phyloP scores from a whole-genome alignment of 371 early-diverging fungal genomes.

The Syncephalastrum monosporum region DNA sequence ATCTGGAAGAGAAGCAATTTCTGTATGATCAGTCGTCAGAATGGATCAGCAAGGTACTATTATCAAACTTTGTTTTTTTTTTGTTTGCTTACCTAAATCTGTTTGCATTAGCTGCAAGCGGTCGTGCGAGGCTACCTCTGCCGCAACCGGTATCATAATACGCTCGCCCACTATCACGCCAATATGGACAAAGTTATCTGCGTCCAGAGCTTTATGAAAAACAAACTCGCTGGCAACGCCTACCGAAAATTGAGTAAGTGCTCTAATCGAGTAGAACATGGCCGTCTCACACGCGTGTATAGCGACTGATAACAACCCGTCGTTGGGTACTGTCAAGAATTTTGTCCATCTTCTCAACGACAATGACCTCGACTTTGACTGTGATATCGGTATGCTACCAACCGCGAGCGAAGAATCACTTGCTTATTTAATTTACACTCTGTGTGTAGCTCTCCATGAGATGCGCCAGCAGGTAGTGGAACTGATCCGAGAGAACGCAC shows the following conservation, averaged over 20 bases:
- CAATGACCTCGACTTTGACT: slow-evolving; percentile 88
- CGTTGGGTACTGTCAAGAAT: slow-evolving; percentile 77
- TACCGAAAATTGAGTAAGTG: slow-evolving; percentile 77
- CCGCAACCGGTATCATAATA: slow-evolving; percentile 57
- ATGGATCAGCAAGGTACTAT: slow-evolving; percentile 25
- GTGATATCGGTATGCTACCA: slow-evolving; percentile 61
- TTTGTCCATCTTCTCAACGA: slow-evolving; percentile 91
- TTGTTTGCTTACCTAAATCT: neutral
- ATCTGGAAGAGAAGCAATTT: slow-evolving; percentile 26
- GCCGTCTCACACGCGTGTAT: neutral
- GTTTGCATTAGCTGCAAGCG: slow-evolving; percentile 66
- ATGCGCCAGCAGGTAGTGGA: slow-evolving; percentile 84
- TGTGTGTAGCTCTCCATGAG: slow-evolving; percentile 73
- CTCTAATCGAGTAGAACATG: neutral
- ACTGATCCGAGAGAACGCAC: slow-evolving; percentile 88
- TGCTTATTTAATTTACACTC: neutral
- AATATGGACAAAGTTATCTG: slow-evolving; percentile 79
- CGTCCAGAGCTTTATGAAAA: slow-evolving; percentile 83
- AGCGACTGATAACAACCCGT: slow-evolving; percentile 76
- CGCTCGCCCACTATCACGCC: slow-evolving; percentile 58
- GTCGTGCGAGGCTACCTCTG: slow-evolving; percentile 62
- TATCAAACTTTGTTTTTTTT: neutral
- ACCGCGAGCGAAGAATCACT: neutral
- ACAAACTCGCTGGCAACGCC: slow-evolving; percentile 77
- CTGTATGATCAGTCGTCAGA: slow-evolving; percentile 17